Evolutionary conservation across 805 yeast species (phyloP).

Genomic region (Ogataea ramenticola): DNA sequence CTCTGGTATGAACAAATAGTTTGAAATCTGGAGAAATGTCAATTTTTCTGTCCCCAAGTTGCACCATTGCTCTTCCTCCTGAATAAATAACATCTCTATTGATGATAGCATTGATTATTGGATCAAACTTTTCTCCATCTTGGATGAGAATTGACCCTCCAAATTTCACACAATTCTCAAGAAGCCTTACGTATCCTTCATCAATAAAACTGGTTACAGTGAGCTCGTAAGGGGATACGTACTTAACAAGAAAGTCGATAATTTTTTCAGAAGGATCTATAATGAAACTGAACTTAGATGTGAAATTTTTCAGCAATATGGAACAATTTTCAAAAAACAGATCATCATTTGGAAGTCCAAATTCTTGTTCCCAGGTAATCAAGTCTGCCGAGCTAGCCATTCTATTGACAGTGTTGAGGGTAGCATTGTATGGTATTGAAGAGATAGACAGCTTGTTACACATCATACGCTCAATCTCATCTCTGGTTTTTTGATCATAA

Average conservation of each 20-base stretch:
- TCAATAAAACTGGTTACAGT: constrained; percentile 66
- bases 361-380: constrained; percentile 40
- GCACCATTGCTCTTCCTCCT: constrained; percentile 65
- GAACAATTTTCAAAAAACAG: constrained; percentile 57
- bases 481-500: constrained; percentile 29
- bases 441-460: constrained; percentile 23
- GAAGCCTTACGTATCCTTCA: constrained; percentile 51
- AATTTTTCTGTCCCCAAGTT: constrained; percentile 53
- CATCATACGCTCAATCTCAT: constrained; percentile 14
- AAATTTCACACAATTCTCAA: constrained; percentile 78
- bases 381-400: constrained; percentile 34
- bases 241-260: constrained; percentile 31
- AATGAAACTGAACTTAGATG: constrained; percentile 41
- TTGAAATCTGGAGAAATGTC: constrained; percentile 63
- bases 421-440: constrained; percentile 32
- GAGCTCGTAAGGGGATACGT: constrained; percentile 28
- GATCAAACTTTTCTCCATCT: constrained; percentile 79
- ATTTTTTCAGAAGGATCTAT: constrained; percentile 64
- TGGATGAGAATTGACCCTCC: constrained; percentile 69
- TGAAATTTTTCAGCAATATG: constrained; percentile 27
- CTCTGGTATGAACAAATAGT: constrained; percentile 54
- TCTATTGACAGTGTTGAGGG: constrained; percentile 27
- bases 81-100: constrained; percentile 50
- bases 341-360: constrained; percentile 52
- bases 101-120: constrained; percentile 57